phyloP scores from a whole-genome alignment of 2,329 filamentous ascomycete genomes.

The Aspergillus fructus region DNA sequence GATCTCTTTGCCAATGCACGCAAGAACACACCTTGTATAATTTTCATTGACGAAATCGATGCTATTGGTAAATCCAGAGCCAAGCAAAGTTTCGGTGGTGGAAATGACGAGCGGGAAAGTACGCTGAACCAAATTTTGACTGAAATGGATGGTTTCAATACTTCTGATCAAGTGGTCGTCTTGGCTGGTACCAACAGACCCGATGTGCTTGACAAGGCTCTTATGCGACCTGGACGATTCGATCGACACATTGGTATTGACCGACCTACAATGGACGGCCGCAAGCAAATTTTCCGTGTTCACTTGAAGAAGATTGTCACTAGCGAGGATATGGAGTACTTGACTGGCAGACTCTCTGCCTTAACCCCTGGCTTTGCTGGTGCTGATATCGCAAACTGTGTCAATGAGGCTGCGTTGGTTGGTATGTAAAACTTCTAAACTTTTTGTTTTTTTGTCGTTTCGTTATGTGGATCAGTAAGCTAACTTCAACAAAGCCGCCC shows the following conservation, averaged over 20 bases:
- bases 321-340: constrained; percentile 80
- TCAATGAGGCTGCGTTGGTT: constrained; percentile 95
- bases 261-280: constrained; percentile 91
- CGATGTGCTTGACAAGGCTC: constrained; percentile 89
- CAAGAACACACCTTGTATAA: constrained; percentile 96
- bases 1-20: constrained; percentile 92
- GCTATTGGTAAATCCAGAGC: constrained; percentile 89
- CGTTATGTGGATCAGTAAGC: constrained; percentile 36
- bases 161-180: constrained; percentile 91
- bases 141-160: constrained; percentile 99
- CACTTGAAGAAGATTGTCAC: constrained; percentile 95
- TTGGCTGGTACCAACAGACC: constrained; percentile 94
- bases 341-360: constrained; percentile 84
- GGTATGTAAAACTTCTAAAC: constrained; percentile 57
- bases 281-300: constrained; percentile 93
- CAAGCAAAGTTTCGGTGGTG: constrained; percentile 80
- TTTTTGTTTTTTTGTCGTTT: constrained; percentile 37
- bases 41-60: constrained; percentile 99
- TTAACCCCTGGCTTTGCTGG: constrained; percentile 95
- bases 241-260: constrained; percentile 96
- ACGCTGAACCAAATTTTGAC: constrained; percentile 98
- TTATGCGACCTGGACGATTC: constrained; percentile 96
- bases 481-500: constrained; percentile 63
- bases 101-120: constrained; percentile 94
- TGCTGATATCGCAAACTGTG: constrained; percentile 97